Conservation (phyloP, 2,329 filamentous ascomycete species). For the Hypoxylon sp. region DNA sequence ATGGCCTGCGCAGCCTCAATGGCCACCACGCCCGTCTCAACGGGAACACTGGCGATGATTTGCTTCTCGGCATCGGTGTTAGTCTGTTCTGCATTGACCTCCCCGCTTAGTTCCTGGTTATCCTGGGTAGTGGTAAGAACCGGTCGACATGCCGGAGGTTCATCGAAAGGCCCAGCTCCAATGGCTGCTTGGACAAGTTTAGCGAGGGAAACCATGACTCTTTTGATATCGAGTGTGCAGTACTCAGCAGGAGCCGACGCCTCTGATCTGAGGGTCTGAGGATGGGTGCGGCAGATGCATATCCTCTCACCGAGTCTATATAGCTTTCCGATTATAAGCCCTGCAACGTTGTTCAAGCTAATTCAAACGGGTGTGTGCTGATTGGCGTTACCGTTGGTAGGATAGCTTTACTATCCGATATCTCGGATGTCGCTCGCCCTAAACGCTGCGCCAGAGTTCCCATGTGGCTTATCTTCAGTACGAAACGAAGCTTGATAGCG, state of each 20-base stretch:
- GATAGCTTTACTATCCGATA: not conserved
- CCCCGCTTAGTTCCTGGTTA: not conserved
- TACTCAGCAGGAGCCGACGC: not conserved
- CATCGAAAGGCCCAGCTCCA: slow-evolving; percentile 30
- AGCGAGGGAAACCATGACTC: slow-evolving; percentile 10
- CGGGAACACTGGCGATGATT: slow-evolving; percentile 4
- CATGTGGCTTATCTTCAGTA: slow-evolving; percentile 15
- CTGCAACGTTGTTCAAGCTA: slow-evolving; percentile 1
- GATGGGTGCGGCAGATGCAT: not conserved
- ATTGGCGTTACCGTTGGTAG: not conserved
- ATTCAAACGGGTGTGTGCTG: not conserved
- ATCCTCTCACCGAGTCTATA: not conserved
- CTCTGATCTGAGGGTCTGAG: not conserved
- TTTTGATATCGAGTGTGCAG: not conserved
- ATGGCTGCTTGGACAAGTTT: slow-evolving; percentile 23
- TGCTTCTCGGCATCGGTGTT: slow-evolving; percentile 20
- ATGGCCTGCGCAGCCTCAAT: slow-evolving; percentile 43
- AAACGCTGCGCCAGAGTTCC: not conserved
- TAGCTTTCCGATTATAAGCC: not conserved
- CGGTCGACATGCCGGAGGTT: slow-evolving; percentile 26
- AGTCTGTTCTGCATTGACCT: not conserved
- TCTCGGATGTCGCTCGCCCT: not conserved
- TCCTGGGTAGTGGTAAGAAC: not conserved
- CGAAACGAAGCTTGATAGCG: not conserved
- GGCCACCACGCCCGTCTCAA: slow-evolving; percentile 36